phyloP scores from a whole-genome alignment of 805 yeast species.

The Saccharomyces eubayanus region DNA sequence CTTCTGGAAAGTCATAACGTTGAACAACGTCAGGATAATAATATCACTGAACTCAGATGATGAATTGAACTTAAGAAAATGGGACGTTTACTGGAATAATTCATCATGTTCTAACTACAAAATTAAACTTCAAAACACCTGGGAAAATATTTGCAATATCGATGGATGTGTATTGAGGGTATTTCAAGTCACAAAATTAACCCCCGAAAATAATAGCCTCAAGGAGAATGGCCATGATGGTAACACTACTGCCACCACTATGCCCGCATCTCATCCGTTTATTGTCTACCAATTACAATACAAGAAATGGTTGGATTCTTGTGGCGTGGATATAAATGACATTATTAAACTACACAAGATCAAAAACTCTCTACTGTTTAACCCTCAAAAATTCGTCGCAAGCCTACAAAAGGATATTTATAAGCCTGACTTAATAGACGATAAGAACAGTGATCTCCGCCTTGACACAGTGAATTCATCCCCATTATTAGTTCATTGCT shows the following conservation, averaged over 20 bases:
- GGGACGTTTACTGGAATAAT: conserved; percentile 74
- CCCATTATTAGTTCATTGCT: conserved; percentile 76
- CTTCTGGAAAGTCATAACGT: conserved; percentile 78
- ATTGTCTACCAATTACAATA: conserved; percentile 66
- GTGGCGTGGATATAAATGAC: conserved; percentile 41
- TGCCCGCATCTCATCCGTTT: conserved; percentile 24
- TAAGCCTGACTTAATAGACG: background rate
- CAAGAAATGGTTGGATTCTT: conserved; percentile 78
- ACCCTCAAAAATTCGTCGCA: background rate
- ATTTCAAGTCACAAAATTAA: conserved; percentile 15
- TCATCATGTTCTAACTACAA: conserved; percentile 15
- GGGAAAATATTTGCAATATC: conserved; percentile 24
- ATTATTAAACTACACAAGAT: conserved; percentile 27
- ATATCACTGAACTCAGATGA: conserved; percentile 66
- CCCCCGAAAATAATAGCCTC: conserved; percentile 7
- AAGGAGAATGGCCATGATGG: conserved; percentile 12
- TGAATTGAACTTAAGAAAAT: conserved; percentile 70
- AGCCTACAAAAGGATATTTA: background rate
- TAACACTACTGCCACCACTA: conserved; percentile 3
- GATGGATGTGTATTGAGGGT: conserved; percentile 31
- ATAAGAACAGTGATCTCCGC: background rate
- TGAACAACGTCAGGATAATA: conserved; percentile 58
- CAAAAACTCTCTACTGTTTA: conserved; percentile 22
- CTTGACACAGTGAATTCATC: conserved; percentile 5
- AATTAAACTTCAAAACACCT: conserved; percentile 31